Conservation (phyloP, 1,139 yeast genomes). For the Geotrichum europaeum region DNA sequence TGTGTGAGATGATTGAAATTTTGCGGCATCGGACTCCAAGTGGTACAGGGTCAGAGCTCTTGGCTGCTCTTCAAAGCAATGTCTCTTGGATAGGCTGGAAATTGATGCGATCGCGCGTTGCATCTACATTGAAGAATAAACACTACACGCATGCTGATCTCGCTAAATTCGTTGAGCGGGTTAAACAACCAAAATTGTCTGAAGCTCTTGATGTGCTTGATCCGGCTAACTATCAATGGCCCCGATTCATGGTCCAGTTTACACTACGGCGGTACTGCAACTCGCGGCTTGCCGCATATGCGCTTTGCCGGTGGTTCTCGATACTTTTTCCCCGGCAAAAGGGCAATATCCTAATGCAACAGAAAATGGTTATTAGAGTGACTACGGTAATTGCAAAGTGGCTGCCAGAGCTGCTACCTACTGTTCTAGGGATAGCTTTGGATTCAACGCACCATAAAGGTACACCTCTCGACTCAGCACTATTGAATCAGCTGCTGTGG, state of each 20-base stretch:
- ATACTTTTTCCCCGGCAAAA: not conserved
- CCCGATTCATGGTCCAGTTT: slow-evolving; percentile 28
- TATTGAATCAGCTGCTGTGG: slow-evolving; percentile 32
- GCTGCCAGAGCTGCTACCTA: slow-evolving; percentile 29
- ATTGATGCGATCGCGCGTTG: not conserved
- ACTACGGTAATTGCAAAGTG: slow-evolving; percentile 22
- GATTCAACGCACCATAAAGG: slow-evolving; percentile 16
- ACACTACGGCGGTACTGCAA: slow-evolving; percentile 26
- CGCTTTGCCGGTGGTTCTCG: slow-evolving; percentile 20
- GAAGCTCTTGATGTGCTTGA: slow-evolving; percentile 26
- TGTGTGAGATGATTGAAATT: not conserved
- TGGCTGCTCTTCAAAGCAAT: not conserved
- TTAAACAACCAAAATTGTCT: slow-evolving; percentile 19
- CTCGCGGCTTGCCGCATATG: slow-evolving; percentile 26
- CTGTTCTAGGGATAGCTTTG: slow-evolving; percentile 25
- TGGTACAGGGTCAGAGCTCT: not conserved
- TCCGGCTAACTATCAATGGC: slow-evolving; percentile 25
- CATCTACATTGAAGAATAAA: slow-evolving; percentile 12
- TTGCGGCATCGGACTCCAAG: not conserved
- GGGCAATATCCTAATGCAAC: slow-evolving; percentile 21
- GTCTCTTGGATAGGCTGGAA: not conserved
- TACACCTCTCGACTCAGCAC: slow-evolving; percentile 7
- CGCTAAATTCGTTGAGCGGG: slow-evolving; percentile 24
- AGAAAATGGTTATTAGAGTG: slow-evolving; percentile 24
- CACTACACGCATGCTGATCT: slow-evolving; percentile 21